Percentiles rank a stretch among this genome's conserved stretches.
These are phyloP conservation scores for Aspergillus sp. DNA, from an alignment of 2,329 filamentous ascomycete genomes.

Conservation along the genomic window DNA sequence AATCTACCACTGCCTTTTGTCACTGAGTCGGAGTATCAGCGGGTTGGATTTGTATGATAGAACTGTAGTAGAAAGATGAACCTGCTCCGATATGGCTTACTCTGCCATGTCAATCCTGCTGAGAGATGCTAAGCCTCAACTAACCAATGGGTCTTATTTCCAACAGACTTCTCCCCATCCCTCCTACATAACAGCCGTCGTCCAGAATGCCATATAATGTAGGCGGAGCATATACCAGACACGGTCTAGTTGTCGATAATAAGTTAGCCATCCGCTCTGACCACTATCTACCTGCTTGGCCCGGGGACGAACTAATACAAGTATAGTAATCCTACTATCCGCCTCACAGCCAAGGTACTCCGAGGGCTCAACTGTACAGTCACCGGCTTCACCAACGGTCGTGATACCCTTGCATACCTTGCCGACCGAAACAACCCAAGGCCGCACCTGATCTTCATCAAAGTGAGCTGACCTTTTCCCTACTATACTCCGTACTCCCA, in stretches of 20 bases:
- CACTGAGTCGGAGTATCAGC: too few relatives aligned
- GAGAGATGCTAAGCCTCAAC: neutral
- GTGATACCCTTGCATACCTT: neutral
- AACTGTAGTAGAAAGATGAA: too few relatives aligned
- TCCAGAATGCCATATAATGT: neutral
- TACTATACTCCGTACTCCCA: neutral
- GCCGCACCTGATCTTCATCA: neutral
- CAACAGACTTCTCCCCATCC: neutral
- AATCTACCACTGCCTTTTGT: too few relatives aligned
- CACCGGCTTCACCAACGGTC: neutral
- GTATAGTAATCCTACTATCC: neutral
- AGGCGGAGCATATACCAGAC: neutral
- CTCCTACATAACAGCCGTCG: neutral
- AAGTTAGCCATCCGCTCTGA: neutral
- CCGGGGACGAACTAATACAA: neutral
- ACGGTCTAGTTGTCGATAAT: neutral
- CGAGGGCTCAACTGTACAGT: neutral
- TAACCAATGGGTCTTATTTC: neutral
- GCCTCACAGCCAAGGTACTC: neutral
- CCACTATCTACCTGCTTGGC: neutral
- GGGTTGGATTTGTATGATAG: too few relatives aligned
- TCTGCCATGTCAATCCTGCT: too few relatives aligned
- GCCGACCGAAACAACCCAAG: neutral
- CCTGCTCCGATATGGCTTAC: too few relatives aligned
- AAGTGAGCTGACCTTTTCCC: neutral